Base-by-base conservation (phyloP, 768 basidiomycete species). In the Lentinula sp. region DNA sequence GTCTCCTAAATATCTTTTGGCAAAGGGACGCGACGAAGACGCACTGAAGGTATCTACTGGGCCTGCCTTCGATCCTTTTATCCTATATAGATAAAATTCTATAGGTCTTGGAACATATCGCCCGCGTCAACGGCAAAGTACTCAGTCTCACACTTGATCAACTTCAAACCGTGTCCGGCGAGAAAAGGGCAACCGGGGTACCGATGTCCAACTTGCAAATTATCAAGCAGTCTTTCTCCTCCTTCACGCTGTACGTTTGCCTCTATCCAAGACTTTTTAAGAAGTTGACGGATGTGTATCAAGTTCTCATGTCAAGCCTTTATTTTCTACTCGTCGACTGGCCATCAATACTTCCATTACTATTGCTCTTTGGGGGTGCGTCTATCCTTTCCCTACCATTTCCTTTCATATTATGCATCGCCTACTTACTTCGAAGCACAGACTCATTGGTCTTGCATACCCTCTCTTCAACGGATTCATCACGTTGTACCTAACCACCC, bases 1-100 rank as follows among this genome's bases (percentile, higher is more conserved):
- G 67, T 83, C 82, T 1, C 80, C 85, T 13, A 86, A 86, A 65
- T 87, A 80, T 70, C 77, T 86, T 18, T 71, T 85, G 18, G 78
- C 78, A 4, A 79, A 82, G 66, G 83, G 83, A 32, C 77, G 79
- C 51, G 85, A 87, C 64, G 74, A 75, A 51, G 83, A 86, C 48
- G 84, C 84, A 6, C 72, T 86, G 43, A 71, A 73, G 63, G 80
- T 79, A 45, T 20, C 70, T 51, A 53, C 6, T 41, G 10, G 59
- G 35, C 18, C 35, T 18, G 37, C 6, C 13, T 37, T 13, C 23
- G 16, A 48, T 56, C 6, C 28, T 23, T 52, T 28, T 53, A 43
- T 50, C 57, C 49, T 62, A 46, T 50, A 16, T n/a, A 2, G 33
- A 2, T 43, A 1, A 12, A 53, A 12, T 13, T 59, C 35, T 51